Base-by-base conservation (phyloP, 2,329 filamentous ascomycete species). In the Pseudocercospora musae region DNA sequence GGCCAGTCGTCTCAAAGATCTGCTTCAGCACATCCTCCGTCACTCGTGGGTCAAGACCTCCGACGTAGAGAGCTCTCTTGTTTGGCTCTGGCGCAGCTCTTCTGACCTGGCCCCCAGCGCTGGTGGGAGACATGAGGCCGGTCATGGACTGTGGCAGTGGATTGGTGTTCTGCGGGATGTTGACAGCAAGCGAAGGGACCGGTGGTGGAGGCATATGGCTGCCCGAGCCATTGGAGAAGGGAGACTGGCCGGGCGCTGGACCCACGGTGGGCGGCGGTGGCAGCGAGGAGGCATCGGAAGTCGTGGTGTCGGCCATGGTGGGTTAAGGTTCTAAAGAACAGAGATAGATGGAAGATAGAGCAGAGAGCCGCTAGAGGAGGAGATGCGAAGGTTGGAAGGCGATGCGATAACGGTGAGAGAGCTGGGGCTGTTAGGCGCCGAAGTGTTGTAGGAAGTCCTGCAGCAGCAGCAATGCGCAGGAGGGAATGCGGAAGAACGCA, bases 11-110 rank as follows among this genome's bases (percentile, higher is more conserved):
- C 83, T 99, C 95, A 74, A 99, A 99, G 25, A 87, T 71, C 77
- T 86, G 83, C 76, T 82, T 79, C 74, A 87, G 79, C 68, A 88
- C 85, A 73, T 88, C 86, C 70, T 83, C 80, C 72, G 84, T 80
- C 50, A 89, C 84, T 71, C 81, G 82, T 63, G 86, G 86, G 25
- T 99, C 95, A 70, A 99, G 82, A 59, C 95, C 95, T 67, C 95
- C 95, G 62, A 99, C 91, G 74, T 99, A 99, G 66, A 99, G 82
- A 62, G 95, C 95, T 74, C 95, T 87, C 86, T 99, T 99, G 83
- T 99, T 99, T 67, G 95, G 95, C 82, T 99, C 95, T 60, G 95
- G 95, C 57, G 95, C 95, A 64, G 93, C 90, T 75, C 95, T 92
- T 72, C 95, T 90, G 58, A 90, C 87, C 74, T 91, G 95, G 66